These are phyloP conservation scores for Naganishia liquefaciens DNA, from an alignment of 1,284 basidiomycete genomes.

Conservation along the genomic window DNA sequence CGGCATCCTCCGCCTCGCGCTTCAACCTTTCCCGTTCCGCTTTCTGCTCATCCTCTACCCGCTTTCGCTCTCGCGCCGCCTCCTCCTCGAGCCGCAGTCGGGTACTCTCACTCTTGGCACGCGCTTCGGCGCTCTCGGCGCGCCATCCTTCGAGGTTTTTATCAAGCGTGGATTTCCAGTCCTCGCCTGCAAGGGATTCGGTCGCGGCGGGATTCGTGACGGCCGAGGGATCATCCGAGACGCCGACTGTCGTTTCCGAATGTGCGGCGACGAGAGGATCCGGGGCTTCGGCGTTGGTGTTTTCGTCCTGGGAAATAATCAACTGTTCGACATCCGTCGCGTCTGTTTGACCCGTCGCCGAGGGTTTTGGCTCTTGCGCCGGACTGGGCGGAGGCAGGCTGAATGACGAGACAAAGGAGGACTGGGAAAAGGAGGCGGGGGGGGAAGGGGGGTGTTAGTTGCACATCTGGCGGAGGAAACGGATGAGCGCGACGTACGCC, in stretches of 20 bases:
- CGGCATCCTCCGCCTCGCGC: constrained; percentile 38
- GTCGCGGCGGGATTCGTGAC: constrained; percentile 30
- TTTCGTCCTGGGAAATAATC: constrained; percentile 30
- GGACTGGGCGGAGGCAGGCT: constrained; percentile 45
- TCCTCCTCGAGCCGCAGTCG: constrained; percentile 68
- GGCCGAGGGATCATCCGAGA: constrained; percentile 32
- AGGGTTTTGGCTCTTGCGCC: constrained; percentile 11
- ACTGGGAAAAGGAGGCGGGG: constrained; percentile 30
- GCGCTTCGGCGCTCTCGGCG: constrained; percentile 68
- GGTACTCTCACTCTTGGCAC: constrained; percentile 71
- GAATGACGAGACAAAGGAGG: constrained; percentile 51
- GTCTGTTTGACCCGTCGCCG: constrained; percentile 18
- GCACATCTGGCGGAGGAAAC: background rate
- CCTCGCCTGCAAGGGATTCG: constrained; percentile 28
- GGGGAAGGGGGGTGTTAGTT: background rate
- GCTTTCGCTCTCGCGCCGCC: constrained; percentile 34
- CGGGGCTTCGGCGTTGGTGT: constrained; percentile 27
- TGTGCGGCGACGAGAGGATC: constrained; percentile 12
- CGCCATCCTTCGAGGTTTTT: constrained; percentile 70
- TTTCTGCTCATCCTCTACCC: constrained; percentile 36
- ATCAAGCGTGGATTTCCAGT: constrained; percentile 68
- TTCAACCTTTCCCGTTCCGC: constrained; percentile 36
- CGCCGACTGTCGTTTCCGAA: constrained; percentile 3
- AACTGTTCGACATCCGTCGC: constrained; percentile 11
- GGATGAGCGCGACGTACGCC: constrained; percentile 15